A percentile compares a stretch with the other conserved stretches of the same genome.
These are phyloP conservation scores for Bisporella sp. DNA, from an alignment of 2,329 filamentous ascomycete genomes.

Conservation along the genomic window DNA sequence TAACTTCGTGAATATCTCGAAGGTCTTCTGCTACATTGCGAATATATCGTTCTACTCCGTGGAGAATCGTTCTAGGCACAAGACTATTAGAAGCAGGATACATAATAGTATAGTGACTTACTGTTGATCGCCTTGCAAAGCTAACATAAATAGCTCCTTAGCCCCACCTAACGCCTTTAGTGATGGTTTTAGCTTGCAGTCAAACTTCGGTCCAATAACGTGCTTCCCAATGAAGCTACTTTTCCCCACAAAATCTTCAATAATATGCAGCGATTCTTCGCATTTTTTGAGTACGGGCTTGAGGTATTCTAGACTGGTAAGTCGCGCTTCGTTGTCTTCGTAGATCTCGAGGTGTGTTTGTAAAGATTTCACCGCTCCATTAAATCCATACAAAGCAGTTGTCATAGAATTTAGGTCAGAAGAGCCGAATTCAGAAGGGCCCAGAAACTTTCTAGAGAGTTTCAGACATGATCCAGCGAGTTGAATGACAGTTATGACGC, in stretches of 20 bases:
- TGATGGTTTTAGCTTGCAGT: too few relatives aligned
- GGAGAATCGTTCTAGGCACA: constrained; percentile 4
- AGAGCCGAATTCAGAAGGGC: constrained; percentile 3
- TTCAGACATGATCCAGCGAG: constrained; percentile 4
- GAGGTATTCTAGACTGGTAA: constrained; percentile 3
- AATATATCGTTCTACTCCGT: constrained; percentile 4
- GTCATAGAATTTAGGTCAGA: constrained; percentile 1
- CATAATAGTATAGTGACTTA: too few relatives aligned
- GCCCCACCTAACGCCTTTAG: too few relatives aligned
- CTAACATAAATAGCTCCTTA: too few relatives aligned
- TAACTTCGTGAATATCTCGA: constrained; percentile 2
- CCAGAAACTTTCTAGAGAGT: neutral
- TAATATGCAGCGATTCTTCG: constrained; percentile 2
- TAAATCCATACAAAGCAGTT: constrained; percentile 4
- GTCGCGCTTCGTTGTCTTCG: constrained; percentile 7
- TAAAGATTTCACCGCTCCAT: constrained; percentile 3
- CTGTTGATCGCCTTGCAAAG: too few relatives aligned
- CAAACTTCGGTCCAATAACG: too few relatives aligned
- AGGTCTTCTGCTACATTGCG: constrained; percentile 5
- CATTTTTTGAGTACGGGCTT: constrained; percentile 2
- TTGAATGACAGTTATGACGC: constrained; percentile 3
- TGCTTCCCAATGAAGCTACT: too few relatives aligned
- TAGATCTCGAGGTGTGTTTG: constrained; percentile 7
- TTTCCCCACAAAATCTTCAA: constrained; percentile 1
- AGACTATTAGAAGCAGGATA: constrained; percentile 3